Base-by-base conservation (phyloP, 208 protist genomes). In the Herpetomonas tarakana region DNA sequence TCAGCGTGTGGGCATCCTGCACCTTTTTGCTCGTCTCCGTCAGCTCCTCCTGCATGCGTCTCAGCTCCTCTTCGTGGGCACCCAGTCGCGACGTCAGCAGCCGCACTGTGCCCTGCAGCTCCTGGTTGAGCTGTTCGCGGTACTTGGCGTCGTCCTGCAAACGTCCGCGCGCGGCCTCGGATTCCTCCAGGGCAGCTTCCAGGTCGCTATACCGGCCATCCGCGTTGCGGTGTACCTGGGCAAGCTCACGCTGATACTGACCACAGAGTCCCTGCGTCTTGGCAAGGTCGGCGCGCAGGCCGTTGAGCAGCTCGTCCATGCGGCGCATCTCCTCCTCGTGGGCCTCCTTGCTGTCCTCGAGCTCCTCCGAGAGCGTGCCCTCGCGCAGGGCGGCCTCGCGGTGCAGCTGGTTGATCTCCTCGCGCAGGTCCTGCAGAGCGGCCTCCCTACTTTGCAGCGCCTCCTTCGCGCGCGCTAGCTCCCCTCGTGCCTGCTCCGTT, bases 71-170 rank as follows among this genome's bases (percentile, higher is more conserved):
- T 49, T 95, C 88, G 56, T 83, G 71, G n/a, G 82, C 58, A 30
- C 68, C 53, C 31, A 95, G 69, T 21, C 83, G 81, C 7, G 82
- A 69, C 47, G 80, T 78, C n/a, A 95, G 80, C 27, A 95, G 70
- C 14, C 80, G 71, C 58, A 92, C 80, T 1, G 88, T 95, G 25
- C 88, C 83, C 58, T 95, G 85, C 53, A 95, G 58, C 64, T 95
- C 85, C 44, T 74, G 76, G 46, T 86, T 83, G 16, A 92, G 66
- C 70, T 91, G 77, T 54, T 95, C 85, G 3, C 80, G 60, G 58
- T 87, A 83, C 49, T 76, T 68, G 19, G 68, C 70, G 9, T 95
- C 88, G 28, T 92, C 84, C 28, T 82, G 77, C 35, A 89, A 66
- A 56, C 74, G 74, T 30, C 58, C 81, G 18, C 78, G 76, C 21